These are phyloP conservation scores for Russula griseocarnosa DNA, from an alignment of 768 basidiomycete genomes.

Conservation along the genomic window DNA sequence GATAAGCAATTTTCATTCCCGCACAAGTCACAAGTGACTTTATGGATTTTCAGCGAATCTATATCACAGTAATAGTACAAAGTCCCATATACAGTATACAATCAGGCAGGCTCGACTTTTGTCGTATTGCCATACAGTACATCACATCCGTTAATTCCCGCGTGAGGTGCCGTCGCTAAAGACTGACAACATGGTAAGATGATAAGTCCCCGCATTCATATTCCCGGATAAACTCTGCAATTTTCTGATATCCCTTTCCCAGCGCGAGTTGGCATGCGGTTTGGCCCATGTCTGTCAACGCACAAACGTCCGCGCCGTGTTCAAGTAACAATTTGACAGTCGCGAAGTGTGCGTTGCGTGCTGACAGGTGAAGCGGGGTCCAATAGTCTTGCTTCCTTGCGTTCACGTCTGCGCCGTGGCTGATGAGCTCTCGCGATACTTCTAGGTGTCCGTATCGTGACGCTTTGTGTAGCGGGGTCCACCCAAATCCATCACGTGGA, in stretches of 20 bases:
- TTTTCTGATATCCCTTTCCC: not conserved
- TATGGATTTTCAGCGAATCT: too few species aligned
- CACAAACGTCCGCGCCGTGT: not conserved
- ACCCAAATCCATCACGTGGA: not conserved
- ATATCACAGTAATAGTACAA: too few species aligned
- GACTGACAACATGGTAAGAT: too few species aligned
- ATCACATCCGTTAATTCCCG: too few species aligned
- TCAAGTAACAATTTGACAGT: slow-evolving; percentile 1
- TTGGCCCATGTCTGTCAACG: not conserved
- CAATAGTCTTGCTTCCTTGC: not conserved
- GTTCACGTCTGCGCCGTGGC: slow-evolving; percentile 2
- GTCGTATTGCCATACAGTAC: too few species aligned
- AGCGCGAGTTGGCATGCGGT: not conserved
- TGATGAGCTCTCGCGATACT: not conserved
- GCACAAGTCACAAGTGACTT: too few species aligned
- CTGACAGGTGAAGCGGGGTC: slow-evolving; percentile 10
- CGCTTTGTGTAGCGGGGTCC: slow-evolving; percentile 10
- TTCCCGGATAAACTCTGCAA: not conserved
- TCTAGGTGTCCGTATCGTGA: not conserved
- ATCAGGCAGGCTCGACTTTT: too few species aligned
- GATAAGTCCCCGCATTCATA: not conserved
- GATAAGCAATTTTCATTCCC: too few species aligned
- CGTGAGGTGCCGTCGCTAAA: not conserved
- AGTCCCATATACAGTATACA: too few species aligned
- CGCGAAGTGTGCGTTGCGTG: not conserved